Evolutionary conservation across 345 rosid species (phyloP).

Genomic region (Syzygium aromaticum): DNA sequence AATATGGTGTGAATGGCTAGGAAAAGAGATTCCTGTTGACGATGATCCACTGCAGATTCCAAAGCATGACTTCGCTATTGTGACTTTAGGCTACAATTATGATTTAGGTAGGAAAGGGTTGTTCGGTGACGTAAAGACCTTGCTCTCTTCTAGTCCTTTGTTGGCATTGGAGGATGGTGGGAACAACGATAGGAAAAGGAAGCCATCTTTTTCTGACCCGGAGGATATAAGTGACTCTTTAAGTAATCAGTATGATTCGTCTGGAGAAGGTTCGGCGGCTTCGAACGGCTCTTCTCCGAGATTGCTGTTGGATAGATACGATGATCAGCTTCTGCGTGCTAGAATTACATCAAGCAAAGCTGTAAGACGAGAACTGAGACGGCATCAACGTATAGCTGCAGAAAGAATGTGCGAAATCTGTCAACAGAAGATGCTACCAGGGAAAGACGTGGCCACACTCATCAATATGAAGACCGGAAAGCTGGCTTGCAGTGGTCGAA

Average conservation of each 20-base stretch:
- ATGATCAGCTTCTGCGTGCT: conserved; percentile 49
- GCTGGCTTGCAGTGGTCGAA: conserved; percentile 76
- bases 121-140: conserved; percentile 40
- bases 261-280: conserved; percentile 57
- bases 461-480: conserved; percentile 72
- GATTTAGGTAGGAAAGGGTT: conserved; percentile 71
- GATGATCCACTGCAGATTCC: conserved; percentile 23
- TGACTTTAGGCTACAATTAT: conserved; percentile 47
- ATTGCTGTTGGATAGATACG: conserved; percentile 38
- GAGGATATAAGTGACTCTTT: conserved; percentile 61
- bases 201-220: conserved; percentile 71
- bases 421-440: conserved; percentile 85
- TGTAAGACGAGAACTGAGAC: conserved; percentile 68
- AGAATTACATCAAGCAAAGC: conserved; percentile 49
- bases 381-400: conserved; percentile 67
- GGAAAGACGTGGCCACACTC: conserved; percentile 75
- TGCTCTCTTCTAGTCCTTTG: conserved; percentile 39
- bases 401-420: conserved; percentile 89
- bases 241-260: conserved; percentile 51
- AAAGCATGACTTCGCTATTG: conserved; percentile 68
- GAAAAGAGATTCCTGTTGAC: conserved; percentile 23
- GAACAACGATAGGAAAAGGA: conserved; percentile 38
- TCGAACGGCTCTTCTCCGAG: conserved; percentile 35
- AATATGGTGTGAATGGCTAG: conserved; percentile 96
- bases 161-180: conserved; percentile 25